phyloP scores from a whole-genome alignment of 1,284 basidiomycete genomes.

The Ustilago vetiveriae region DNA sequence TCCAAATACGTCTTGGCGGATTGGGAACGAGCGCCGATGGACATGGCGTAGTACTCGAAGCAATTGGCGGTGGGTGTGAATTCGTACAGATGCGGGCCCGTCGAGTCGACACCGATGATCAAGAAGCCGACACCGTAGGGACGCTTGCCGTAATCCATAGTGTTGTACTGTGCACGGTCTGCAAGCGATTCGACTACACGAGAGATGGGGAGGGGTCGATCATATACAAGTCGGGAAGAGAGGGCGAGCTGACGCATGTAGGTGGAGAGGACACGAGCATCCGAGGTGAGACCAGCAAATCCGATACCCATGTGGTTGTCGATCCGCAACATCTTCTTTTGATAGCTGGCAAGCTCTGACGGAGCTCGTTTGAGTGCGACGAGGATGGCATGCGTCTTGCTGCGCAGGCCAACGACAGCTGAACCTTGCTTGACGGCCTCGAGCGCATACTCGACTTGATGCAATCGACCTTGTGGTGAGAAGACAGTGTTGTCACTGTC shows the following conservation, averaged over 20 bases:
- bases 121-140: conserved; percentile 99
- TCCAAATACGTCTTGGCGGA: conserved; percentile 99
- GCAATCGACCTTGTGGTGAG: conserved; percentile 70
- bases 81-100: conserved; percentile 96
- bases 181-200: conserved; percentile 92
- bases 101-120: conserved; percentile 92
- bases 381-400: conserved; percentile 92
- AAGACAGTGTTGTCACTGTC: conserved; percentile 67
- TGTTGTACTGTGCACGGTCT: conserved; percentile 99
- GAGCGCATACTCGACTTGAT: conserved; percentile 98
- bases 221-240: conserved; percentile 92
- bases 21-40: conserved; percentile 95
- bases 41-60: conserved; percentile 98
- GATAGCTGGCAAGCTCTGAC: conserved; percentile 96
- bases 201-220: conserved; percentile 91
- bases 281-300: conserved; percentile 95
- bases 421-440: conserved; percentile 99
- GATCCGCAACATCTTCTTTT: conserved; percentile 99
- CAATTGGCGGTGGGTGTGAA: conserved; percentile 97
- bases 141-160: conserved; percentile 95
- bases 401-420: conserved; percentile 93
- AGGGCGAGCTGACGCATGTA: conserved; percentile 99
- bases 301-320: conserved; percentile 99
- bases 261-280: conserved; percentile 87
- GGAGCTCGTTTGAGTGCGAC: conserved; percentile 98